A percentile compares a stretch with the other conserved stretches of the same genome.
Conservation (phyloP, 2,329 filamentous ascomycete species). For the Cryphonectria radicalis region DNA sequence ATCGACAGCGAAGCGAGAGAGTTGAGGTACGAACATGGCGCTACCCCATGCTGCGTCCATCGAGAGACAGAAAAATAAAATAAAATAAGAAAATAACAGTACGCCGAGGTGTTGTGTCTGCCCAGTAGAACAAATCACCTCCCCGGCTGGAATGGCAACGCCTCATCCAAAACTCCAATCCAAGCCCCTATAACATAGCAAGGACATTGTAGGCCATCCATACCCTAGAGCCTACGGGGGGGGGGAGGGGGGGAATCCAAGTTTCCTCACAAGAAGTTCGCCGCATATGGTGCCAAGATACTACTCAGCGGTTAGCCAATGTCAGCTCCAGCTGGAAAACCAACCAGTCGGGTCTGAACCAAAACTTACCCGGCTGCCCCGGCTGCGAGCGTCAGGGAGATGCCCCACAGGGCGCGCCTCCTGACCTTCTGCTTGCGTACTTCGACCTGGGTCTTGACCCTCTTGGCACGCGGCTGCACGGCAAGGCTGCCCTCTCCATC, state of each 20-base stretch:
- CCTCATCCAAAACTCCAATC: conserved; percentile 27
- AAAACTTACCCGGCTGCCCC: conserved; percentile 89
- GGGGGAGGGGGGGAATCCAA: too few relatives aligned
- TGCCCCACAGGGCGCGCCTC: conserved; percentile 81
- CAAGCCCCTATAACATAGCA: conserved; percentile 21
- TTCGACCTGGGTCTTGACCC: conserved; percentile 78
- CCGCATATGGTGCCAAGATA: conserved; percentile 56
- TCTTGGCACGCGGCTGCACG: conserved; percentile 67
- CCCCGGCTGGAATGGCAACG: conserved; percentile 10
- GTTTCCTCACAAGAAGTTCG: conserved; percentile 51
- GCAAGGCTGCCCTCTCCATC: conserved; percentile 42
- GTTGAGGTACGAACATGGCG: conserved; percentile 8
- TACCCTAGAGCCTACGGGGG: not conserved
- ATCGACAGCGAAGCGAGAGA: conserved; percentile 15
- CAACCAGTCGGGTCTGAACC: not conserved
- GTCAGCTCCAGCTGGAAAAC: not conserved
- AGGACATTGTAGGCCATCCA: conserved; percentile 13
- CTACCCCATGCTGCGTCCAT: conserved; percentile 3
- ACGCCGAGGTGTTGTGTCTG: conserved; percentile 4
- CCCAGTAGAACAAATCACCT: conserved; percentile 6
- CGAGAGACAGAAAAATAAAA: not conserved
- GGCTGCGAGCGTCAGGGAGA: conserved; percentile 84
- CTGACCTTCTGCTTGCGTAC: conserved; percentile 84
- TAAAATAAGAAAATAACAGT: not conserved
- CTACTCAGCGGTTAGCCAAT: conserved; percentile 35